Evolutionary conservation across 2,329 filamentous ascomycete genomes (phyloP), one percentile per base, ranked within the genome.

Genomic region (Pyrenophora graminea): DNA sequence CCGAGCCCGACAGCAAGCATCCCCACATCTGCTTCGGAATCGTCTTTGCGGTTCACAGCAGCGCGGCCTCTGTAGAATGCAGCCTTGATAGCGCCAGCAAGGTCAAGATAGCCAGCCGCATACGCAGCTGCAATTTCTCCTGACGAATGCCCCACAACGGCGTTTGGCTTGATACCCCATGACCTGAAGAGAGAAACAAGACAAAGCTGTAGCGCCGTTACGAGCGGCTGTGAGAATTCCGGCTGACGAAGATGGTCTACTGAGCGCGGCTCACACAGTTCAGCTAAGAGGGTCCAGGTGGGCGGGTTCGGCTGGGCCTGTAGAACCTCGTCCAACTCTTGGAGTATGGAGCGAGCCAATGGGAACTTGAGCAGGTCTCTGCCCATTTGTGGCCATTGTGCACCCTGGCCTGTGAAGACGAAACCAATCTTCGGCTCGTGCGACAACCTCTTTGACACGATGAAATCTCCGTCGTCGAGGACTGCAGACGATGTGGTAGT

Each of bases 1-100:
- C 59, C 49, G 7, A 64, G n/a, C 5, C 63, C 63, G 6, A 57
- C 54, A 10, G 62, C 63, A 21, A 66, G 36, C 63, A 66, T 66
- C 3, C 56, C 55, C 13, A 39, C 21, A 15, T 15, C 15, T 4
- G 21, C 4, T 23, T 23, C 21, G 4, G 7, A 23, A 1, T 4
- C 4, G 7, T 4, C 21, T 23, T 7, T 7, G 21, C 4, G 4
- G 4, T 23, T 23, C 21, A 4, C 7, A 7, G 21, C 21, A 4
- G 21, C 21, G 4, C 7, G 21, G 21, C 21, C 21, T 4, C 21
- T 4, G 21, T 23, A 23, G 7, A 23, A 23, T 4, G 21, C 21
- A 4, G 21, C 7, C 21, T 23, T 23, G 21, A 23, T 23, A 4
- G 21, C 21, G 21, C 7, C 21, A 7, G 21, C 21, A 7, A 4